Evolutionary conservation across 2,329 filamentous ascomycete genomes (phyloP), one percentile per base, ranked within the genome.

Genomic region (Sarocladiaceae sp.): DNA sequence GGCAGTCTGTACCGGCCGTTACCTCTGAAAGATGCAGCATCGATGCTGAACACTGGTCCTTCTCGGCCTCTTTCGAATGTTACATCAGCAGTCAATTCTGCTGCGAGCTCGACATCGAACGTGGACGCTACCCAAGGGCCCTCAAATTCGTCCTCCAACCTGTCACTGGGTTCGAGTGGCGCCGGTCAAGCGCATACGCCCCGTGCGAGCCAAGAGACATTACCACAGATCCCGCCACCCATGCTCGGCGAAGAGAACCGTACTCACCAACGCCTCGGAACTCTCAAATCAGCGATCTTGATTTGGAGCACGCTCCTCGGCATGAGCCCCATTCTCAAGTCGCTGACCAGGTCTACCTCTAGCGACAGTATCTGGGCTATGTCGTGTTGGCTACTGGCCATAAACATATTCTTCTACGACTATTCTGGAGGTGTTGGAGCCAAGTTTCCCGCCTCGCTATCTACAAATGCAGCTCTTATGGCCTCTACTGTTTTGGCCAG

Each of bases 331-430:
- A 97, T 99, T 57, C 83, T 99, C 56, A 97, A 97, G 68, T 97
- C 92, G 1, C 80, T 99, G n/a, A 99, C 94, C 1, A 82, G 82
- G 49, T 97, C 92, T 4, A 97, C 93, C 4, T 93, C 90, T 7
- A 88, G 83, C 52, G 94, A 99, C 76, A 94, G 88, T 39, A 99
- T 99, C 66, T 99, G 94, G 94, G 90, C 94, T 53, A 88, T 99
- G 75, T 94, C 90, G 49, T 92, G 90, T 63, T 94, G 91, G 84
- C 79, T 99, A 40, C 82, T 99, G 56, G 82, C 88, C 62, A 93
- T 97, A 71, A 99, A 99, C 68, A 90, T 97, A 56, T 95, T 96
- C 70, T 97, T 95, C 67, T 97, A 97, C 64, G 94, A 99, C 75
- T 99, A 99, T 68, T 89, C 90, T 11, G 87, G 88, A 36, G 80